Evolutionary conservation across 768 basidiomycete genomes (phyloP).

Genomic region (Rhodotorula toruloides): DNA sequence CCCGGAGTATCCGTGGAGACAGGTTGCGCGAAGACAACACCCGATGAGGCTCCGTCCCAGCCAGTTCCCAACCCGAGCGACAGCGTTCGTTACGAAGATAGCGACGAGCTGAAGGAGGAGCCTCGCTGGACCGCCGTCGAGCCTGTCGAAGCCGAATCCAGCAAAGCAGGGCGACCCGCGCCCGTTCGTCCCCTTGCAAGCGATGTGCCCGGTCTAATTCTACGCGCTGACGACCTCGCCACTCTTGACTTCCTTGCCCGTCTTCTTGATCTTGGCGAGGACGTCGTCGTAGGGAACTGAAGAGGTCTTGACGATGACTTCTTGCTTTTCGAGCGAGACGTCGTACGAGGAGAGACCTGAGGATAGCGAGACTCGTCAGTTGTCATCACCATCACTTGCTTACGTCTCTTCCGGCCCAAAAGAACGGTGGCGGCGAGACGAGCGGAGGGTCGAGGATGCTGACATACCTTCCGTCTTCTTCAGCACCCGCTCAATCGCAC

Average conservation of each 20-base stretch:
- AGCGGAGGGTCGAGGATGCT: not conserved
- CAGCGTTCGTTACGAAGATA: too few species aligned
- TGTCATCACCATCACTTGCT: not conserved
- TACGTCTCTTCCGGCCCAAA: not conserved
- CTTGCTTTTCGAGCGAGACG: slow-evolving; percentile 64
- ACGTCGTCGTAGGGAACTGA: slow-evolving; percentile 61
- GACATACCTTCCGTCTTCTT: slow-evolving; percentile 58
- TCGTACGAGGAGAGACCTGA: slow-evolving; percentile 58
- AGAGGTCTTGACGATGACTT: slow-evolving; percentile 63
- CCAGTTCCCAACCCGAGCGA: too few species aligned
- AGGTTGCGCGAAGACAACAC: too few species aligned
- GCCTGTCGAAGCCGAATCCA: too few species aligned
- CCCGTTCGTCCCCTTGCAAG: too few species aligned
- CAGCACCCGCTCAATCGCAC: slow-evolving; percentile 70
- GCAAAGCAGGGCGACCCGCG: too few species aligned
- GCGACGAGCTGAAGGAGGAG: too few species aligned
- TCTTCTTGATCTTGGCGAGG: slow-evolving; percentile 74
- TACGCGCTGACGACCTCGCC: slow-evolving; percentile 29
- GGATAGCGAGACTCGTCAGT: too few species aligned
- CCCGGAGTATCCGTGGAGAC: too few species aligned
- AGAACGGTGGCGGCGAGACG: not conserved
- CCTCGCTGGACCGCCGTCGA: too few species aligned
- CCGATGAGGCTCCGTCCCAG: too few species aligned
- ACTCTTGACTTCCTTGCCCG: slow-evolving; percentile 52
- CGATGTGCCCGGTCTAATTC: too few species aligned